Evolutionary conservation across 1,284 basidiomycete genomes (phyloP).

Genomic region (Flammula alnicola): DNA sequence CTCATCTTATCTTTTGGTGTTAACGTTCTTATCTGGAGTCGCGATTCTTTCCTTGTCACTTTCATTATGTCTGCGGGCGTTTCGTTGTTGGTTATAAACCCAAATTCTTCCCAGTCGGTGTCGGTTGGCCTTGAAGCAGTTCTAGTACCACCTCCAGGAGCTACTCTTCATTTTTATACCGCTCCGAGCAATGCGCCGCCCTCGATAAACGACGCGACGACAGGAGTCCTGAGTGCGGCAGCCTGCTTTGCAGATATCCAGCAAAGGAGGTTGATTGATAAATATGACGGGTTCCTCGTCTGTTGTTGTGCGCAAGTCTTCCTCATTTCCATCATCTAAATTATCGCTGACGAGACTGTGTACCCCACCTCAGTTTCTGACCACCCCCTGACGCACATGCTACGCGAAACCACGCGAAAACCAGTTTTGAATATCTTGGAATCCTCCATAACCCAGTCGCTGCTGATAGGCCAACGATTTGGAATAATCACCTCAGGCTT

Average conservation of each 20-base stretch:
- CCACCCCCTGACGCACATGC: slow-evolving; percentile 38
- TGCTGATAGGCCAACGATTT: slow-evolving; percentile 37
- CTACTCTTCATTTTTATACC: slow-evolving; percentile 36
- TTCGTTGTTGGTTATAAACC: slow-evolving; percentile 39
- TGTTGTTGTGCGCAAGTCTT: slow-evolving; percentile 37
- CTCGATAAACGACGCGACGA: slow-evolving; percentile 36
- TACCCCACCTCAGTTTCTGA: slow-evolving; percentile 36
- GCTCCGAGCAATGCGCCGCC: slow-evolving; percentile 33
- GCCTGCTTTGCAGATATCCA: slow-evolving; percentile 34
- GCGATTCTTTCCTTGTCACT: neutral
- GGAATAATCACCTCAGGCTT: slow-evolving; percentile 40
- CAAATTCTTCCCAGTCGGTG: slow-evolving; percentile 38
- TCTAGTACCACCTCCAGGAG: slow-evolving; percentile 31
- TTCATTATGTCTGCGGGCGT: slow-evolving; percentile 12
- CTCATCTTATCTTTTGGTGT: no score
- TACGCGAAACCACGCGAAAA: slow-evolving; percentile 37
- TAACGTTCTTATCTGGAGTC: no score
- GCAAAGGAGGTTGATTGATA: slow-evolving; percentile 27
- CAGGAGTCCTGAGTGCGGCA: slow-evolving; percentile 32
- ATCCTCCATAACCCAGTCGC: slow-evolving; percentile 35
- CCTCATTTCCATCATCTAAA: neutral
- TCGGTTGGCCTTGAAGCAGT: slow-evolving; percentile 33
- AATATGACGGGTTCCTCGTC: slow-evolving; percentile 41
- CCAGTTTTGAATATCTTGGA: slow-evolving; percentile 39
- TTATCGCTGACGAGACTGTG: neutral